Conservation (phyloP, 192 early-diverging fungal genomes). For the Powellomyces hirtus region DNA sequence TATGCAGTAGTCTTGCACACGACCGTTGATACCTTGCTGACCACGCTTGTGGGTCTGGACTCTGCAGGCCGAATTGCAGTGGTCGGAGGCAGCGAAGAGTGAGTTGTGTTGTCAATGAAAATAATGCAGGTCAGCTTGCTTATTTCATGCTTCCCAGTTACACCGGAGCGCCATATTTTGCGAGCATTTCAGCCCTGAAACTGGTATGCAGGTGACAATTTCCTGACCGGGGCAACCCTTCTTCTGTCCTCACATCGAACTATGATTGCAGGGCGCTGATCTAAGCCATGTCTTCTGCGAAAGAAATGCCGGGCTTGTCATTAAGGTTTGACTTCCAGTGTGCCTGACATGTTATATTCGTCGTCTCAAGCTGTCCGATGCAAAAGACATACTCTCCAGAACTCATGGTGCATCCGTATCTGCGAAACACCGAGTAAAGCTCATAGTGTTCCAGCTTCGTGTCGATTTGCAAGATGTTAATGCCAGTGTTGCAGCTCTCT, state of each 20-base stretch:
- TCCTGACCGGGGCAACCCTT: neutral
- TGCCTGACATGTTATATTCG: too few species aligned
- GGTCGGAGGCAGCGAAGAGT: constrained; percentile 86
- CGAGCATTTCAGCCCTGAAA: constrained; percentile 67
- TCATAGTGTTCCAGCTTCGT: neutral
- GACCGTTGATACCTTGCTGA: neutral
- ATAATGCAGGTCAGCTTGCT: too few species aligned
- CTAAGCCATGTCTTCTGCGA: constrained; percentile 86
- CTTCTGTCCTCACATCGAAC: neutral
- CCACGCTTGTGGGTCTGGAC: neutral
- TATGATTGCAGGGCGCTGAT: constrained; percentile 71
- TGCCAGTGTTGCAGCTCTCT: neutral
- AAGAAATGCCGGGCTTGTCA: constrained; percentile 65
- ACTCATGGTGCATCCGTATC: constrained; percentile 90
- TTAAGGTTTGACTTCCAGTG: constrained; percentile 54
- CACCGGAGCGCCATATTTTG: constrained; percentile 90
- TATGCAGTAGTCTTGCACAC: neutral
- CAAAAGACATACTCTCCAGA: constrained; percentile 66
- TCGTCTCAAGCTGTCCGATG: too few species aligned
- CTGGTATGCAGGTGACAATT: constrained; percentile 44
- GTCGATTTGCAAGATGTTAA: too few species aligned
- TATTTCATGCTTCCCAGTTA: constrained; percentile 17
- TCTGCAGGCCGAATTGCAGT: constrained; percentile 67
- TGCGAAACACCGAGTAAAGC: constrained; percentile 48
- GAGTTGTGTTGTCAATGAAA: too few species aligned